These are phyloP conservation scores for Gaillardinia entomophila DNA, from an alignment of 805 yeast species.

Conservation along the genomic window DNA sequence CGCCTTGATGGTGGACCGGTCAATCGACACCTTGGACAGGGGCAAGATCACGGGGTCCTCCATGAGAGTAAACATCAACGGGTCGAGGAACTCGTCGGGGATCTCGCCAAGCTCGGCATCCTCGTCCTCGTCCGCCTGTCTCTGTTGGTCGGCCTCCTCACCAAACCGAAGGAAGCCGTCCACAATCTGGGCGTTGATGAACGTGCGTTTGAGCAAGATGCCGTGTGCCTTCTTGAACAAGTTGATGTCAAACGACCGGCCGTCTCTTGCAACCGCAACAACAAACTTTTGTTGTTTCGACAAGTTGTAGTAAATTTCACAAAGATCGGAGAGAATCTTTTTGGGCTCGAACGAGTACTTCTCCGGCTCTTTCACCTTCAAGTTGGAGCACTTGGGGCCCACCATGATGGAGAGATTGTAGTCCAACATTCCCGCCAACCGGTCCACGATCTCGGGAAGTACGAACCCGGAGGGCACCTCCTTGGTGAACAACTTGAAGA, in stretches of 20 bases:
- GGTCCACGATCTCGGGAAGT: conserved; percentile 84
- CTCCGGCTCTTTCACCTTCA: conserved; percentile 80
- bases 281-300: conserved; percentile 60
- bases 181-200: conserved; percentile 45
- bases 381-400: conserved; percentile 88
- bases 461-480: conserved; percentile 85
- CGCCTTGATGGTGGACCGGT: conserved; percentile 85
- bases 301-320: conserved; percentile 72
- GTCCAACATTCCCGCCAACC: conserved; percentile 93
- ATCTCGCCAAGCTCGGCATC: conserved; percentile 86
- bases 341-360: conserved; percentile 81
- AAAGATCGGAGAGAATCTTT: conserved; percentile 58
- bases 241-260: conserved; percentile 72
- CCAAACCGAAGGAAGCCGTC: conserved; percentile 51
- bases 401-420: conserved; percentile 88
- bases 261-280: conserved; percentile 80
- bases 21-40: conserved; percentile 76
- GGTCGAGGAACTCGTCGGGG: conserved; percentile 96
- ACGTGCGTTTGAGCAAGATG: conserved; percentile 55
- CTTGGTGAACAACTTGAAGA: conserved; percentile 75
- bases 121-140: conserved; percentile 66
- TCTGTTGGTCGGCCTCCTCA: conserved; percentile 55
- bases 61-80: conserved; percentile 94
- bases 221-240: conserved; percentile 66
- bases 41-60: conserved; percentile 95